phyloP scores from a whole-genome alignment of 306 rosid genomes.

The Acacia melanoxylon region DNA sequence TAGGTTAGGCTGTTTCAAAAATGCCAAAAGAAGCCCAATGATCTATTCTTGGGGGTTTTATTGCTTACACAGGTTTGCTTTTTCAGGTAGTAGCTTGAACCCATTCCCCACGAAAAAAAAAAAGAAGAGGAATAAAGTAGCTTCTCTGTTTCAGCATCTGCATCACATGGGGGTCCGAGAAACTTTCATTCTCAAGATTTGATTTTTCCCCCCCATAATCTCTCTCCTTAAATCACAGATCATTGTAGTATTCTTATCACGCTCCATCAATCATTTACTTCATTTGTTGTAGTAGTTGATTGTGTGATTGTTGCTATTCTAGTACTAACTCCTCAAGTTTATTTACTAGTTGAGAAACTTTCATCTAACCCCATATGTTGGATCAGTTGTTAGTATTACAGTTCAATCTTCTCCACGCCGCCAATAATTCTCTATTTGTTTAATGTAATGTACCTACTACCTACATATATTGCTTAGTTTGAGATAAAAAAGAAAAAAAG shows the following conservation, averaged over 20 bases:
- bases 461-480: neutral
- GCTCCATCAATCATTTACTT: no score
- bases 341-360: neutral
- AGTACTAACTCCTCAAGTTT: neutral
- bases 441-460: neutral
- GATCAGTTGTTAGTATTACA: neutral
- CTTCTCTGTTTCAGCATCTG: neutral
- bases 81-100: no score
- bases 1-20: neutral
- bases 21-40: neutral
- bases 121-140: neutral
- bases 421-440: neutral
- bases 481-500: neutral
- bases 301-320: neutral
- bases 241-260: neutral
- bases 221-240: neutral
- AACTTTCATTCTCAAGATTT: neutral
- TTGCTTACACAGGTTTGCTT: neutral
- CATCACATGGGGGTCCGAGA: neutral
- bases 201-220: neutral
- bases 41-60: neutral
- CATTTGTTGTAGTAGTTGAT: neutral
- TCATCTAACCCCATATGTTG: neutral
- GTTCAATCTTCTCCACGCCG: neutral
- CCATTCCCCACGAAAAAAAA: neutral